These are phyloP conservation scores for Fraxinus floribunda DNA, from an alignment of 305 asterid genomes.

Conservation along the genomic window DNA sequence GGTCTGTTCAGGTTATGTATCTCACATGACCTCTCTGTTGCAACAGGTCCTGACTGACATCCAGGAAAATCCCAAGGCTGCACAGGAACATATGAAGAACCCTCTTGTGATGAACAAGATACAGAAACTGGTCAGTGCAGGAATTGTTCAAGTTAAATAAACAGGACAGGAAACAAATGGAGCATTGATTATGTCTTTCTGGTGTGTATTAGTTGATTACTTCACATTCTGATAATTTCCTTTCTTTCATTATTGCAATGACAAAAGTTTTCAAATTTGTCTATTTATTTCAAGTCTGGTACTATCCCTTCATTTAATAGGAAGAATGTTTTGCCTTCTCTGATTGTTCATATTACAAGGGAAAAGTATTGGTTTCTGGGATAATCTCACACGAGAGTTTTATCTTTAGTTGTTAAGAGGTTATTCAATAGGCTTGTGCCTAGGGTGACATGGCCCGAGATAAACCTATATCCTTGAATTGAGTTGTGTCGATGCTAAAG, in stretches of 20 bases:
- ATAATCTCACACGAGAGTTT: background rate
- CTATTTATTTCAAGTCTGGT: background rate
- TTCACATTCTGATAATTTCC: background rate
- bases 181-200: background rate
- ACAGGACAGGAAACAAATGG: background rate
- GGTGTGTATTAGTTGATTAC: background rate
- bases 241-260: background rate
- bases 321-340: background rate
- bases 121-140: conserved; percentile 77
- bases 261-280: background rate
- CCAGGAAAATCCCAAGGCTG: conserved; percentile 78
- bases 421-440: background rate
- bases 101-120: conserved; percentile 79
- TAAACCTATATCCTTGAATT: background rate
- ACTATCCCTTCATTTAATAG: background rate
- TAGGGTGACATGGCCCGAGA: background rate
- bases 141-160: conserved; percentile 73
- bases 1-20: background rate
- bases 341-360: background rate
- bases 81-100: conserved; percentile 79
- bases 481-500: background rate
- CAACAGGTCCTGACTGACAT: conserved; percentile 62
- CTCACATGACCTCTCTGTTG: background rate
- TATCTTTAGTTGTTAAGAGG: background rate
- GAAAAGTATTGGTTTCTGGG: background rate